Evolutionary conservation across 1,139 yeast genomes (phyloP).

Genomic region (Pichia sp.): DNA sequence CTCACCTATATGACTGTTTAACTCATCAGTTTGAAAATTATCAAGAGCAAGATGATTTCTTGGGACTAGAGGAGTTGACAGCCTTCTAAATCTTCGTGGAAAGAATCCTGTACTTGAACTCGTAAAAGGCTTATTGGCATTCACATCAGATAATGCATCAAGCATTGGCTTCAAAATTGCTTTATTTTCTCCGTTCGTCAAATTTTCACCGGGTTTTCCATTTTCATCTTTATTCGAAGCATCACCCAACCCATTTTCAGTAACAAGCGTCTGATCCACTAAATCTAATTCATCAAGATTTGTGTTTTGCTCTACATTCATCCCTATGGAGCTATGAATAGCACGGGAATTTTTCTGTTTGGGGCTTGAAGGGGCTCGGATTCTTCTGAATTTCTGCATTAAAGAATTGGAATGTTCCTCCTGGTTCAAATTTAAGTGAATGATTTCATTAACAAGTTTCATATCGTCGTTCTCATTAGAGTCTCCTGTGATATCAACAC

Average conservation of each 20-base stretch:
- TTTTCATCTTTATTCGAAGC: no score
- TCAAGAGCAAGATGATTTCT: neutral
- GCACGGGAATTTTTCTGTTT: slow-evolving; percentile 1
- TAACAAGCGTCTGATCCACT: no score
- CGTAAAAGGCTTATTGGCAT: no score
- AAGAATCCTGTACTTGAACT: no score
- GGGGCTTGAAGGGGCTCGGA: slow-evolving; percentile 25
- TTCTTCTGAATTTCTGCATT: slow-evolving; percentile 24
- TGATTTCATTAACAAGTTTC: neutral
- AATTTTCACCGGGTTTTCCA: no score
- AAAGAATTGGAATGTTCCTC: slow-evolving; percentile 16
- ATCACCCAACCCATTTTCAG: no score
- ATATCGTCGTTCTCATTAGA: neutral
- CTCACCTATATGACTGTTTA: slow-evolving; percentile 49
- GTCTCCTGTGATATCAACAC: neutral
- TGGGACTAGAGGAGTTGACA: slow-evolving; percentile 77
- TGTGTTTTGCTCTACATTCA: no score
- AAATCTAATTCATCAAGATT: no score
- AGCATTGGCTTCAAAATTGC: no score
- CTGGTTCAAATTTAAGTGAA: neutral
- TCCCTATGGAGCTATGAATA: no score
- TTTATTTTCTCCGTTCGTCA: no score
- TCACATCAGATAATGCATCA: no score
- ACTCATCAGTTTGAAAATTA: slow-evolving; percentile 28
- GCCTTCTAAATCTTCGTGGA: slow-evolving; percentile 56